Conservation (phyloP, 2,329 filamentous ascomycete species). For the Tolypocladium amazonense region DNA sequence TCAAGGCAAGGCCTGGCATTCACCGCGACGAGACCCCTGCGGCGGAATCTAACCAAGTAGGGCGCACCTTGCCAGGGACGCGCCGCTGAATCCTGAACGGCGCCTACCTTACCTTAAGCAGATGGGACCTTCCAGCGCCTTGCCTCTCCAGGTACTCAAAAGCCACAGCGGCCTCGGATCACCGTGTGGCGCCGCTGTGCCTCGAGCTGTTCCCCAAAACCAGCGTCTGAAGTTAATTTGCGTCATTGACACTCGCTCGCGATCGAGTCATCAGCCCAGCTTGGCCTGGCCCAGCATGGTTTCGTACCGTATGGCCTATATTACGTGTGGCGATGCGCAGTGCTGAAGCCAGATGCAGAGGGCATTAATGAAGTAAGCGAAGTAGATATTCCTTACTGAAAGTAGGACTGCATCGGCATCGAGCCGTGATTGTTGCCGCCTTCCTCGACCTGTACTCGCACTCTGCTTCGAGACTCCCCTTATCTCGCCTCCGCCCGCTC, state of each 20-base stretch:
- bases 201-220: too few relatives aligned
- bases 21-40: not conserved
- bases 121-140: not conserved
- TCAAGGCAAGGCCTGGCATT: not conserved
- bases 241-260: too few relatives aligned
- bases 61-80: not conserved
- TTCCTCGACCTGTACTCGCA: not conserved
- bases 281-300: too few relatives aligned
- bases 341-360: too few relatives aligned
- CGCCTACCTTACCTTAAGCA: too few relatives aligned
- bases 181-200: not conserved
- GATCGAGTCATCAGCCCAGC: too few relatives aligned
- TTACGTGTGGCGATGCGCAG: not conserved
- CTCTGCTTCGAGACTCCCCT: not conserved
- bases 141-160: too few relatives aligned
- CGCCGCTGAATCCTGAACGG: not conserved
- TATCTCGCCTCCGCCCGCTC: not conserved
- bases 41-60: not conserved
- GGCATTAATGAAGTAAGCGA: too few relatives aligned
- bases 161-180: not conserved
- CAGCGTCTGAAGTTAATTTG: too few relatives aligned
- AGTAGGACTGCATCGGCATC: not conserved
- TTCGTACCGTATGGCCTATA: too few relatives aligned
- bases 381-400: not conserved
- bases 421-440: not conserved